Conservation (phyloP, 2,329 filamentous ascomycete species). For the Fusarium scirpi region DNA sequence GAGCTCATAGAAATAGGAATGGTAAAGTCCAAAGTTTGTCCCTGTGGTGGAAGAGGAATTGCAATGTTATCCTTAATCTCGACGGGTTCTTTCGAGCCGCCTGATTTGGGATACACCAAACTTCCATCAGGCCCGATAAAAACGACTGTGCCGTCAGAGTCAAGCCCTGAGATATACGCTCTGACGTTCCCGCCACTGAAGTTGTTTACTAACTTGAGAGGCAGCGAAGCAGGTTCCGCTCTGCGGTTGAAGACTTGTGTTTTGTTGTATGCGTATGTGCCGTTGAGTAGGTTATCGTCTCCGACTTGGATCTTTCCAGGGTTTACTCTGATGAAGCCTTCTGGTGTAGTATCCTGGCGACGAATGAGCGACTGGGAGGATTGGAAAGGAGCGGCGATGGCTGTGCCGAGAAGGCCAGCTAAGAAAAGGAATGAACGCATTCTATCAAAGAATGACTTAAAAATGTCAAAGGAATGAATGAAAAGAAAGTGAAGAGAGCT, state of each 20-base stretch:
- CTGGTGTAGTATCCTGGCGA: constrained; percentile 21
- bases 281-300: constrained; percentile 56
- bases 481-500: background rate
- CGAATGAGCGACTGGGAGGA: constrained; percentile 5
- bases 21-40: constrained; percentile 54
- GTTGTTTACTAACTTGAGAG: constrained; percentile 58
- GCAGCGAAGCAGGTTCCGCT: constrained; percentile 35
- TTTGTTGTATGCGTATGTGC: constrained; percentile 46
- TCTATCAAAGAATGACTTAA: constrained; percentile 29
- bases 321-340: constrained; percentile 49
- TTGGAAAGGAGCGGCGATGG: constrained; percentile 33
- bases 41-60: constrained; percentile 56
- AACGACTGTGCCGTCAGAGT: constrained; percentile 55
- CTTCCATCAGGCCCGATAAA: constrained; percentile 57
- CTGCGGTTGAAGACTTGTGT: constrained; percentile 5
- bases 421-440: constrained; percentile 45
- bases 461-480: constrained; percentile 23
- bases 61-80: constrained; percentile 55
- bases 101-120: constrained; percentile 58
- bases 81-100: constrained; percentile 51
- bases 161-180: constrained; percentile 61
- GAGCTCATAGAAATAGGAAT: constrained; percentile 57
- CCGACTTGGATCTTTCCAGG: constrained; percentile 55
- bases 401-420: constrained; percentile 34
- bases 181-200: constrained; percentile 54